A percentile compares a stretch with the other conserved stretches of the same genome.
Evolutionary conservation across 2,329 filamentous ascomycete genomes (phyloP).

Genomic region (Capronia americana): DNA sequence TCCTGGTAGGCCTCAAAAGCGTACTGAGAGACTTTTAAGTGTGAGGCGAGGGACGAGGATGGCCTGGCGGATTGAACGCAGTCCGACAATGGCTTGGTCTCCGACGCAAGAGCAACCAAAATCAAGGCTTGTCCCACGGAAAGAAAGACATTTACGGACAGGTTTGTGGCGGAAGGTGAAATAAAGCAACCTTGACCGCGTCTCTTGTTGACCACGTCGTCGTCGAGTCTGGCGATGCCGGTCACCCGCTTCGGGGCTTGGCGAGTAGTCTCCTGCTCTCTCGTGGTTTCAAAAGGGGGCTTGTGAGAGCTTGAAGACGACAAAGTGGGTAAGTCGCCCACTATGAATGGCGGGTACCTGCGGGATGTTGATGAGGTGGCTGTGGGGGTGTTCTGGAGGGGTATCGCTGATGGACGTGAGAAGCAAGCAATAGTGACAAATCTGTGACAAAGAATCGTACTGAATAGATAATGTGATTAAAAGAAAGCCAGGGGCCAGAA

Average conservation of each 20-base stretch:
- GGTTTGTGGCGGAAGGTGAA: background rate
- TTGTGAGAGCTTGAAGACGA: constrained; percentile 12
- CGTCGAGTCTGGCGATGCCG: background rate
- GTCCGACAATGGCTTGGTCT: background rate
- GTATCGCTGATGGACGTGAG: background rate
- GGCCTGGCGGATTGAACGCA: background rate
- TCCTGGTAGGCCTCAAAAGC: background rate
- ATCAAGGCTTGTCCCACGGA: background rate
- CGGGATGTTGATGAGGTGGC: constrained; percentile 22
- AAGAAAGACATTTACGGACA: background rate
- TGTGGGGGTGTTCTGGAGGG: constrained; percentile 15
- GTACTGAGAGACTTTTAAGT: background rate
- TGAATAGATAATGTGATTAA: background rate
- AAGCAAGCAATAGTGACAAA: constrained; percentile 12
- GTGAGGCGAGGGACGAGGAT: background rate
- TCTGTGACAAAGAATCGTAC: background rate
- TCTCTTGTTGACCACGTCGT: background rate
- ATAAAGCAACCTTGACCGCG: background rate
- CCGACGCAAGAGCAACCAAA: background rate
- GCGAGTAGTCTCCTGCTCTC: background rate
- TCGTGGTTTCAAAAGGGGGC: background rate
- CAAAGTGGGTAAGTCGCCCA: constrained; percentile 8
- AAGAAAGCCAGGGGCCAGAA: background rate
- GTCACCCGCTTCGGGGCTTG: background rate
- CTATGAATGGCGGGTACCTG: constrained; percentile 1